Evolutionary conservation across 1,284 basidiomycete species (phyloP).

Genomic region (Austroboletus niveus): DNA sequence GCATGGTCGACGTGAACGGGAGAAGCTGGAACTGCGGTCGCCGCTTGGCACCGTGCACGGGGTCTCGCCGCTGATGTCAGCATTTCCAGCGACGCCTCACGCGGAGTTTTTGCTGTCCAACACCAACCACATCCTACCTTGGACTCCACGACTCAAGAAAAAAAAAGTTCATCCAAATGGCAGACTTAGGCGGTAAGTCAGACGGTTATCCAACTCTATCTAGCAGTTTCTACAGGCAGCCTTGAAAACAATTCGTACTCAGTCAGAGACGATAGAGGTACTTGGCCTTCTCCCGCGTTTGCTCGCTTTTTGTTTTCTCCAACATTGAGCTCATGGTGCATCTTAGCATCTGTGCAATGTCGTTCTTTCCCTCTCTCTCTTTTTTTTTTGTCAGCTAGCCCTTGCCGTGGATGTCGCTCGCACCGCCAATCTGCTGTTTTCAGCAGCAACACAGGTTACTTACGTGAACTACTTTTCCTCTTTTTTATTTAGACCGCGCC

Average conservation of each 20-base stretch:
- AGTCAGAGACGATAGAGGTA: constrained; percentile 36
- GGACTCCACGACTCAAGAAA: background rate
- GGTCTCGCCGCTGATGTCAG: constrained; percentile 31
- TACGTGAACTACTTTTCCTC: constrained; percentile 43
- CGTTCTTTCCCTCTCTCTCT: constrained; percentile 34
- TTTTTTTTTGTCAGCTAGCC: constrained; percentile 60
- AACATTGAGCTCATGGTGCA: constrained; percentile 62
- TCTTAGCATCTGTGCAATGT: constrained; percentile 52
- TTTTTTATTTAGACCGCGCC: constrained; percentile 42
- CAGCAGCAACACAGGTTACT: constrained; percentile 47
- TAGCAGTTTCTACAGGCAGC: constrained; percentile 29
- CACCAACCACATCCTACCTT: constrained; percentile 19
- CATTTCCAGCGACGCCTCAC: background rate
- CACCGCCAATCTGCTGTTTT: constrained; percentile 37
- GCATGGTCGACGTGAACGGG: constrained; percentile 40
- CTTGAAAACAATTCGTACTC: constrained; percentile 31
- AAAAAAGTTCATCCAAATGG: constrained; percentile 39
- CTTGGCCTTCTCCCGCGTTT: constrained; percentile 27
- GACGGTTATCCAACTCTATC: constrained; percentile 9
- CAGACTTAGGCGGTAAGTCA: constrained; percentile 36
- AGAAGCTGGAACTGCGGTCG: constrained; percentile 12
- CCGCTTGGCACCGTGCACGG: constrained; percentile 13
- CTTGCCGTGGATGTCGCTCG: constrained; percentile 36
- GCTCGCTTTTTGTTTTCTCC: constrained; percentile 23
- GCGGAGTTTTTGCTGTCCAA: constrained; percentile 22